A percentile compares a stretch with the other conserved stretches of the same genome.
phyloP scores from a whole-genome alignment of 805 yeast species.

The Zygosaccharomyces gambellarensis region DNA sequence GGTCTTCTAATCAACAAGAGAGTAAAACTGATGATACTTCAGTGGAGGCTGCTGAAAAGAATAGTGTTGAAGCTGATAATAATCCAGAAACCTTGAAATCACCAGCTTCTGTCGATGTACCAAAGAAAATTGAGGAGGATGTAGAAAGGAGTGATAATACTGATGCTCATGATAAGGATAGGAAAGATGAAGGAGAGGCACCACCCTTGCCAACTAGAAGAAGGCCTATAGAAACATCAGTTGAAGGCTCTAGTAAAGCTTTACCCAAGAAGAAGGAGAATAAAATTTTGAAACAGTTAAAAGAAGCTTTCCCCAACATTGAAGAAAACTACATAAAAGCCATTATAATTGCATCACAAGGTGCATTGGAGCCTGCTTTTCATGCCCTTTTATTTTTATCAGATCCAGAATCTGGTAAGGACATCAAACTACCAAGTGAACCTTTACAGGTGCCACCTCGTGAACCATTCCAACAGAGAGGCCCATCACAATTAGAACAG shows the following conservation, averaged over 20 bases:
- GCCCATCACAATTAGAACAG: conserved; percentile 46
- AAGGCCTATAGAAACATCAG: background rate
- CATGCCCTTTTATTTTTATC: conserved; percentile 76
- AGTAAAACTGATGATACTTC: background rate
- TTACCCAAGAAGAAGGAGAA: conserved; percentile 15
- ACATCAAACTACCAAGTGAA: conserved; percentile 46
- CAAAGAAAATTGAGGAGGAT: conserved; percentile 5
- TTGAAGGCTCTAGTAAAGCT: conserved; percentile 1
- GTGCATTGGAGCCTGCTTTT: conserved; percentile 78
- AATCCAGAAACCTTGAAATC: conserved; percentile 1
- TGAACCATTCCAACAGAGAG: conserved; percentile 29
- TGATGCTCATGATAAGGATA: conserved; percentile 2
- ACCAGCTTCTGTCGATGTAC: background rate
- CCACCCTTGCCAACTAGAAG: conserved; percentile 31
- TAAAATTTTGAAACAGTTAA: conserved; percentile 45
- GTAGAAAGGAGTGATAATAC: conserved; percentile 4
- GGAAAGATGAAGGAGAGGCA: conserved; percentile 11
- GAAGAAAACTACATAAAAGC: conserved; percentile 72
- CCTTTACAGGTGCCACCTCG: conserved; percentile 28
- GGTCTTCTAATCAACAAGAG: background rate
- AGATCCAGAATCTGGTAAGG: conserved; percentile 55
- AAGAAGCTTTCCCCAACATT: conserved; percentile 79
- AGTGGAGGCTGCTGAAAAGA: background rate
- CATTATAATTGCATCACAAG: conserved; percentile 79
- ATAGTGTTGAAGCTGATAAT: conserved; percentile 9